These are phyloP conservation scores for Plectosphaerella sp. DNA, from an alignment of 2,329 filamentous ascomycete species.

Conservation along the genomic window DNA sequence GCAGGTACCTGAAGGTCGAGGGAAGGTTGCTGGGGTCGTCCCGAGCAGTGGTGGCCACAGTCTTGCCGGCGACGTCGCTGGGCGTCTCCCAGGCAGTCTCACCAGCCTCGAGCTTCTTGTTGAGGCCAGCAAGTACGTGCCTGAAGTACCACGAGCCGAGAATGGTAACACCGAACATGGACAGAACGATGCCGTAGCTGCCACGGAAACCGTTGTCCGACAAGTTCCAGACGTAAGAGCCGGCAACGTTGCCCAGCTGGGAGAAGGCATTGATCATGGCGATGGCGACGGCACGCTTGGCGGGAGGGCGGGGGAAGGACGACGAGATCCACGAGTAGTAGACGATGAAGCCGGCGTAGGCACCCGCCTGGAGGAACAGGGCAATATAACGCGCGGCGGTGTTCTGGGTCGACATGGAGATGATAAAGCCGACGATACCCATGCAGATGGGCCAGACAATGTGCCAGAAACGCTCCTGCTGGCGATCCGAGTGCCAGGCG, in stretches of 20 bases:
- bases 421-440: conserved; percentile 54
- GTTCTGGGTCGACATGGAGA: conserved; percentile 54
- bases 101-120: conserved; percentile 40
- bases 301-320: conserved; percentile 53
- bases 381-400: conserved; percentile 54
- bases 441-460: conserved; percentile 47
- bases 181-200: conserved; percentile 60
- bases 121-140: conserved; percentile 38
- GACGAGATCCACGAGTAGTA: conserved; percentile 56
- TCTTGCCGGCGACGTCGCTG: conserved; percentile 31
- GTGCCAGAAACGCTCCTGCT: conserved; percentile 53
- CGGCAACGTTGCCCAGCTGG: conserved; percentile 55
- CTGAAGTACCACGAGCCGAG: conserved; percentile 45
- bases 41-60: conserved; percentile 31
- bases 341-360: conserved; percentile 55
- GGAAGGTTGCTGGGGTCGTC: conserved; percentile 36
- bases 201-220: conserved; percentile 56
- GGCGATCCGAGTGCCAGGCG: conserved; percentile 52
- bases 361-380: conserved; percentile 53
- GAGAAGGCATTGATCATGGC: conserved; percentile 56
- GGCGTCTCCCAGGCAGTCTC: conserved; percentile 32
- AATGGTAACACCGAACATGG: conserved; percentile 60
- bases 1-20: conserved; percentile 43
- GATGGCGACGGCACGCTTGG: conserved; percentile 57
- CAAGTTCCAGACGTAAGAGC: conserved; percentile 59